These are phyloP conservation scores for Colletotrichum coccodes DNA, from an alignment of 2,329 filamentous ascomycete species.

Conservation along the genomic window DNA sequence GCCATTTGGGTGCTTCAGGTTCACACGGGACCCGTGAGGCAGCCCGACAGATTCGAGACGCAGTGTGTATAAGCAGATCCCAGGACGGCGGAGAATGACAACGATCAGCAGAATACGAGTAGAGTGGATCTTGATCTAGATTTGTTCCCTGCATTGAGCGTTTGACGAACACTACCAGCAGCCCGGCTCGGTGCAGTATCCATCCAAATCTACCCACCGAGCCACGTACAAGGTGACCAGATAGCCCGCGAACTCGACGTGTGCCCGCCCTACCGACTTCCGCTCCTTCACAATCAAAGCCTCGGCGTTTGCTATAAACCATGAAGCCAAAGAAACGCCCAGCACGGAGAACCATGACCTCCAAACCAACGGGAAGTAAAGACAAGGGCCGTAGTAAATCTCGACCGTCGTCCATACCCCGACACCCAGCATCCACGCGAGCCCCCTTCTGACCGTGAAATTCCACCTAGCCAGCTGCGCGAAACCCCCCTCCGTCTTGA, in stretches of 20 bases:
- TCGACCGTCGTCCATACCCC: not conserved
- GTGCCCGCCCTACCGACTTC: not conserved
- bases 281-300: not conserved
- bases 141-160: fast-evolving
- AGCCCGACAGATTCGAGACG: too few species aligned
- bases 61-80: too few species aligned
- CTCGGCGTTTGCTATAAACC: not conserved
- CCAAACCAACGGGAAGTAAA: not conserved
- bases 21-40: too few species aligned
- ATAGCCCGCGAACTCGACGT: not conserved
- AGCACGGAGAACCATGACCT: not conserved
- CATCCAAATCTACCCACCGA: not conserved
- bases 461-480: not conserved
- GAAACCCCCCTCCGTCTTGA: not conserved
- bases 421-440: not conserved
- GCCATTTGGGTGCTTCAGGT: too few species aligned
- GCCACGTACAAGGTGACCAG: not conserved
- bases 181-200: not conserved
- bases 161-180: not conserved
- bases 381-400: constrained; percentile 1
- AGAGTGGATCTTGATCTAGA: not conserved
- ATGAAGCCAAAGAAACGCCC: not conserved
- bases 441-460: not conserved
- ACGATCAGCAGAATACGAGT: not conserved
- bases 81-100: not conserved